Conservation (phyloP, 495 filamentous ascomycete species). For the Penicillium antarcticum region DNA sequence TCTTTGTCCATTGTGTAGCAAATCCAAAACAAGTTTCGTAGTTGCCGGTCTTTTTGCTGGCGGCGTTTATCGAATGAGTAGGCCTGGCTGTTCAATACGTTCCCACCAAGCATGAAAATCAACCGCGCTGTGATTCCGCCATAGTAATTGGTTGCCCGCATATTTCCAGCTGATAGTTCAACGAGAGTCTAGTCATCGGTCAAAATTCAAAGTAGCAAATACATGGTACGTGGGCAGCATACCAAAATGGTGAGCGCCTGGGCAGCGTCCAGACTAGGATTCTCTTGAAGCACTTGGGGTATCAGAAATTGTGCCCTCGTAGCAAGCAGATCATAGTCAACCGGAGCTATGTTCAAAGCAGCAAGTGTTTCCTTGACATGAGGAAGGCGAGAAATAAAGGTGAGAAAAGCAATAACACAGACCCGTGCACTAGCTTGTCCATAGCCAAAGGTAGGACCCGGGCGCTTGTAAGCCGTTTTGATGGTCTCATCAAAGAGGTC, state of each 20-base stretch:
- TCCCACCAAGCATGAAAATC: conserved; percentile 47
- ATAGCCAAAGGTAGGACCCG: conserved; percentile 4
- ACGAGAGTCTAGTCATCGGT: conserved; percentile 33
- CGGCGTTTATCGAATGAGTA: background rate
- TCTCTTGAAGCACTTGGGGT: conserved; percentile 38
- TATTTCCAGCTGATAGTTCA: conserved; percentile 43
- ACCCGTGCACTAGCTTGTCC: conserved; percentile 30
- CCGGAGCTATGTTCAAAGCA: background rate
- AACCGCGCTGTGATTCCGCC: conserved; percentile 41
- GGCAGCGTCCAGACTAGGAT: conserved; percentile 33
- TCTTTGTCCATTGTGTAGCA: conserved; percentile 53
- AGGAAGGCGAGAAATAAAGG: conserved; percentile 32
- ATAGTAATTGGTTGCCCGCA: conserved; percentile 42
- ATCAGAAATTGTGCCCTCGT: conserved; percentile 38
- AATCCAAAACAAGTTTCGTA: conserved; percentile 53
- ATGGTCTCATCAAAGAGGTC: conserved; percentile 42
- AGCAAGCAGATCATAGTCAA: conserved; percentile 37
- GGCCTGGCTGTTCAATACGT: conserved; percentile 15
- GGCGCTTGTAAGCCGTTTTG: conserved; percentile 33
- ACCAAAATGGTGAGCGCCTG: conserved; percentile 46
- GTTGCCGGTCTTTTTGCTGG: conserved; percentile 24
- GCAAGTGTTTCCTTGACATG: conserved; percentile 6
- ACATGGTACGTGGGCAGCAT: conserved; percentile 10
- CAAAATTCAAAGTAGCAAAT: background rate
- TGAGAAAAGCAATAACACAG: conserved; percentile 45